Base-by-base conservation (phyloP, 108 stramenopile genomes). In the Cyclotella atomus region DNA sequence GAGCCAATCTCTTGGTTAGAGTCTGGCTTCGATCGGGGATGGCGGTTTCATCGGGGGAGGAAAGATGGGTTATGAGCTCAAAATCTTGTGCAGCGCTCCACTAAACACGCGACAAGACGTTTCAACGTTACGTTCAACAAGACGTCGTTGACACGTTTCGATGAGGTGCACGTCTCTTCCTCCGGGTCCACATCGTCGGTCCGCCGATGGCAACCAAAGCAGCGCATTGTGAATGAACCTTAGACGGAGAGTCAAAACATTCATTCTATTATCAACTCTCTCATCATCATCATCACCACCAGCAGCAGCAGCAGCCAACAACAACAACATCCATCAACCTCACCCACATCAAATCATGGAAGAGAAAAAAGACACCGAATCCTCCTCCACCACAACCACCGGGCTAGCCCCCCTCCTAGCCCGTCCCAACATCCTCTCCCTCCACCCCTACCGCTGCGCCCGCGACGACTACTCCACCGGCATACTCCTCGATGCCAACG, bases 381-480 rank as follows among this genome's bases (percentile, higher is more conserved):
- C 32, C 6, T 59, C 41, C 14, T 25, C 46, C 49, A 47, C 73
- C 46, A 55, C 56, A 7, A 33, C 46, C 49, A 55, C 73, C 46
- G 89, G 89, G 44, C 71, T 87, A 30, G 90, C 89, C 7, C 68
- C 83, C 29, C 62, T 52, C 21, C 73, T 97, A 41, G 97, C 93
- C 17, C 91, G 97, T n/a, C 87, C 87, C 54, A 98, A 98, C 80
- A 94, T 98, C 47, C 79, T 93, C 53, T 85, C 89, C 46, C 80
- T 98, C 53, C 84, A 87, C 38, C 97, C 97, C 30, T 97, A 98
- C 75, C 92, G 97, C 14, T 98, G 97, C 77, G 97, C 97, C 19
- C 85, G 97, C 19, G 97, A 98, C 82, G 97, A 98, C 70, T 98
- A 98, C 82, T 82, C 77, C 55, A 59, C 82, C 8, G 97, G 97